Evolutionary conservation across 306 rosid species (phyloP), one percentile per base, ranked within the genome.

Genomic region (Lathyrus aphaca): DNA sequence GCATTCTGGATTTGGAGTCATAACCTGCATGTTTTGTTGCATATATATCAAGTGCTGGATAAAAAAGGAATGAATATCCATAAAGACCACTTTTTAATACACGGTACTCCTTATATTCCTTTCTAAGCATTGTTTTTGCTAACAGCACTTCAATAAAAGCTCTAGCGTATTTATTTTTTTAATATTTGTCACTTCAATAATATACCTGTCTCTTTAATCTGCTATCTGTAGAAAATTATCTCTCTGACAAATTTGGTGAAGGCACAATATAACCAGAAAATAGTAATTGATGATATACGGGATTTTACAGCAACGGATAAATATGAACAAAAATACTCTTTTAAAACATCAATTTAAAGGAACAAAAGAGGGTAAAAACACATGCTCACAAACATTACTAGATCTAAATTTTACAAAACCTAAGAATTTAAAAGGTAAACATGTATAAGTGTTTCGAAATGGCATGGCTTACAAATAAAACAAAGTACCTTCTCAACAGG

Each of bases 1-100:
- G 55, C 95, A 89, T 78, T 95, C 91, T 74, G 99, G 99, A 81
- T 91, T 89, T 67, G 96, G 96, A 73, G 99, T 95, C 97, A 95
- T 91, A 66, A 95, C 95, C 99, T 95, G 75, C 68, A 72, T 54
- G 66, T 60, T 49, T 73, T 70, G 80, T 68, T 66, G 68, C 75
- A 76, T 30, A 71, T 27, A 67, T 39, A 39, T 54, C 44, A 79
- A 64, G 42, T 18, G 38, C 48, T 48, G 17, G 29, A 80, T 17
- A 72, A 49, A 53, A 63, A 58, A 72, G 37, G n/a, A 43, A 59
- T 43, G 64, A 74, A 66, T 48, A 53, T 65, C 46, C 50, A 32
- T 12, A 70, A 69, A 64, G 65, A 10, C 27, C 27, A 39, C 57
- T 21, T 66, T 77, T 58, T 37, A 66, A 58, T 32, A 73, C 19